Base-by-base conservation (phyloP, 2,329 filamentous ascomycete species). In the Taxawa tesnikishii region DNA sequence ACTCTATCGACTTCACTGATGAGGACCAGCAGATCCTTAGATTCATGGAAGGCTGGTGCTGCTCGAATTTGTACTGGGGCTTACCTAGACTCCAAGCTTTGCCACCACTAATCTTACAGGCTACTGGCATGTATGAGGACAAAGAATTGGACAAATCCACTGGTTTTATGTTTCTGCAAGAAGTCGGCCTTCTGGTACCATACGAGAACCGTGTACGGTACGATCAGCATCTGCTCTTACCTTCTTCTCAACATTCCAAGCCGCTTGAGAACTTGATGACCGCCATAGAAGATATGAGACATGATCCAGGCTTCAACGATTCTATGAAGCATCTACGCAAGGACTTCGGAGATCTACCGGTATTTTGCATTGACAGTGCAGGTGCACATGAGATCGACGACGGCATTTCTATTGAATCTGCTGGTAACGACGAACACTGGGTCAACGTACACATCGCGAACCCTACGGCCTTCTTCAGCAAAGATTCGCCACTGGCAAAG, bases 401-500 rank as follows among this genome's bases (percentile, higher is more conserved):
- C 48, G 83, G 77, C 2, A 57, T 92, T 6, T 88, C 82, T 1
- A 48, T 90, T 6, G 76, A 84, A 47, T 54, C 54, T 39, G 46
- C 42, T 14, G 43, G 38, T 5, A 37, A 37, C 3, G 43, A 37
- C 17, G 65, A 79, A 42, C 73, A 71, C 46, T 90, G 83, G 83
- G 61, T 88, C 17, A 81, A 85, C 47, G 57, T 84, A 18, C 83
- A 90, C 50, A 69, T 81, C 26, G 83, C 83, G 10, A 83, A 90
- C 46, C 82, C 82, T 6, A 78, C 79, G 3, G 81, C 83, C 4
- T 70, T 72, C 37, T 73, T 90, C 40, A 45, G 59, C 13, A 70
- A 72, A 12, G 60, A 71, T 14, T 72, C 74, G 23, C 56, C 63
- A 6, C 53, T 83, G 6, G 68, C 70, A 19, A 62, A 68, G 38